Evolutionary conservation across 139 green algal species (phyloP).

Genomic region (Chlamydomonas incerta): DNA sequence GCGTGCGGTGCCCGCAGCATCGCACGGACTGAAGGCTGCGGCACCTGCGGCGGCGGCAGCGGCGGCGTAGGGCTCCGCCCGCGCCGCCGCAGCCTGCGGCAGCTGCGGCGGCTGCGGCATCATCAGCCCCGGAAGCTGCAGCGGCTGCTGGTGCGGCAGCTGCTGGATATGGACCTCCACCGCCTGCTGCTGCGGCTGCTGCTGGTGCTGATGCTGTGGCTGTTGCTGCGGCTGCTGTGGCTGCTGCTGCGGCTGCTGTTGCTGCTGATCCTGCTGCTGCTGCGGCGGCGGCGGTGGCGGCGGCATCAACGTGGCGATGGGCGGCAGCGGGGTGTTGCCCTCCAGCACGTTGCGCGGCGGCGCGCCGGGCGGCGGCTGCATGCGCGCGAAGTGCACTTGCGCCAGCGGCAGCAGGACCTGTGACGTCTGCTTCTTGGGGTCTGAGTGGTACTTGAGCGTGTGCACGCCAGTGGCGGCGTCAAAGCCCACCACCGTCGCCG

Average conservation of each 20-base stretch:
- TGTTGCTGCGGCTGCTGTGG: not conserved
- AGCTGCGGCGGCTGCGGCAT: no score
- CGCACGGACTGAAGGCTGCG: no score
- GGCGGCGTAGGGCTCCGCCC: no score
- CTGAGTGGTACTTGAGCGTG: constrained; percentile 32
- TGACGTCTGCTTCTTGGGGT: constrained; percentile 24
- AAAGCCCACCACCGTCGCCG: constrained; percentile 6
- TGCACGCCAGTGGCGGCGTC: not conserved
- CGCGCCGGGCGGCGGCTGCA: not conserved
- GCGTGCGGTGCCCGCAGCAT: no score
- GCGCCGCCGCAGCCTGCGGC: no score
- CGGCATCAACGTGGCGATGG: not conserved
- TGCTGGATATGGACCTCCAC: no score
- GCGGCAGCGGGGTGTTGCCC: constrained; percentile 8
- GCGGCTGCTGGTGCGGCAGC: no score
- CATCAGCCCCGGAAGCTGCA: no score
- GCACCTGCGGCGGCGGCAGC: no score
- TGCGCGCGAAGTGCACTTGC: constrained; percentile 8
- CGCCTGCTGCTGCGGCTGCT: not conserved
- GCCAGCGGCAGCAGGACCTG: not conserved
- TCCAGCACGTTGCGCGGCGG: constrained; percentile 14
- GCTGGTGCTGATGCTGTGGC: not conserved
- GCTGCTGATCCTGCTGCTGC: no score
- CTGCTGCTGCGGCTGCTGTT: no score
- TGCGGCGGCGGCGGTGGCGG: not conserved